Evolutionary conservation across 495 filamentous ascomycete genomes (phyloP).

Genomic region (Cercophora samala): DNA sequence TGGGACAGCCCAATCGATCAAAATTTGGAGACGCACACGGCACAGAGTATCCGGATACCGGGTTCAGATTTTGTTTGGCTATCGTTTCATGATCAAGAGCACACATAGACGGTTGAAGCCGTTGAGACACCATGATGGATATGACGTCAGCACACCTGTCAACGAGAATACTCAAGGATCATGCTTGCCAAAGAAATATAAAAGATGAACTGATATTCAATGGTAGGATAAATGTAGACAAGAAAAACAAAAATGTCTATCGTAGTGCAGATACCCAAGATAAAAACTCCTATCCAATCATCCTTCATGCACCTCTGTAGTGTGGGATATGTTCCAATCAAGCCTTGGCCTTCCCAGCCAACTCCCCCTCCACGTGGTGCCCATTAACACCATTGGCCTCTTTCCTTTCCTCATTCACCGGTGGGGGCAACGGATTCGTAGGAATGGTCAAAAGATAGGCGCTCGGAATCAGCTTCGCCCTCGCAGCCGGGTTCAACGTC

Average conservation of each 20-base stretch:
- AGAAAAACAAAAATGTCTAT: too few relatives aligned
- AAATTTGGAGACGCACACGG: background rate
- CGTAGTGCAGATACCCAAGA: background rate
- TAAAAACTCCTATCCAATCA: background rate
- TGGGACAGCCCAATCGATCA: too few relatives aligned
- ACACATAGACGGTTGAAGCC: too few relatives aligned
- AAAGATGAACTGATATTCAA: background rate
- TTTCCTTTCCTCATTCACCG: conserved; percentile 26
- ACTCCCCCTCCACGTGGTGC: conserved; percentile 17
- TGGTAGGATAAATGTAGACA: background rate
- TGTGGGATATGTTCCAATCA: background rate
- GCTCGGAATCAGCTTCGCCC: conserved; percentile 66
- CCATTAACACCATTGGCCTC: conserved; percentile 15
- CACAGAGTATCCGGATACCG: background rate
- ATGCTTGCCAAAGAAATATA: background rate
- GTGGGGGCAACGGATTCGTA: conserved; percentile 50
- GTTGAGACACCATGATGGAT: background rate
- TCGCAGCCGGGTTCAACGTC: conserved; percentile 75
- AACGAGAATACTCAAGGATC: background rate
- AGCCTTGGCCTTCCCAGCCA: conserved; percentile 20
- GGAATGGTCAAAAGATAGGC: conserved; percentile 70
- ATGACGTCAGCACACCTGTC: background rate
- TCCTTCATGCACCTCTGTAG: background rate
- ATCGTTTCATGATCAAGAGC: background rate
- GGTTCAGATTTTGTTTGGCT: background rate